These are phyloP conservation scores for Leccinum imitatum DNA, from an alignment of 768 basidiomycete species.

Conservation along the genomic window DNA sequence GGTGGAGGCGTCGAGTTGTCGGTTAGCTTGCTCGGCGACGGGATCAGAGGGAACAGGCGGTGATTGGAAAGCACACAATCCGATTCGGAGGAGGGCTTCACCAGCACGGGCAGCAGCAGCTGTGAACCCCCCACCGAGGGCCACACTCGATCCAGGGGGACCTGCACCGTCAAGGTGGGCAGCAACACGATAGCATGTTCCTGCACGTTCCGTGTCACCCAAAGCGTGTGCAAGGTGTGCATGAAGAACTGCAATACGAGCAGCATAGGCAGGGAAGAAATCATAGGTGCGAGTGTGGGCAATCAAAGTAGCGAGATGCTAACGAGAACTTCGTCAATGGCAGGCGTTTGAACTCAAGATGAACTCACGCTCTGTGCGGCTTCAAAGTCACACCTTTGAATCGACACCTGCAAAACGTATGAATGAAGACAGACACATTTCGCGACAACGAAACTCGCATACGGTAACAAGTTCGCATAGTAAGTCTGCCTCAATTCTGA, in stretches of 20 bases:
- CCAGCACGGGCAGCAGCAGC: conserved; percentile 51
- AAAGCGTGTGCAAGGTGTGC: conserved; percentile 74
- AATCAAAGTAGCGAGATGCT: conserved; percentile 48
- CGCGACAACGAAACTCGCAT: conserved; percentile 18
- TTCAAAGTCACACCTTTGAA: conserved; percentile 68
- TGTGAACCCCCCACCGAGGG: conserved; percentile 38
- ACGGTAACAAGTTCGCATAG: conserved; percentile 70
- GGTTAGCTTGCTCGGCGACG: conserved; percentile 1
- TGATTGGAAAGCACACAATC: conserved; percentile 29
- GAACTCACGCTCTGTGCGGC: conserved; percentile 54
- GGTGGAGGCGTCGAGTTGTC: conserved; percentile 20
- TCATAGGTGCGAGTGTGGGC: conserved; percentile 59
- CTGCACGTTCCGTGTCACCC: conserved; percentile 51
- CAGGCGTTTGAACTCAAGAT: background rate
- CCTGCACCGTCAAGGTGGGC: conserved; percentile 43
- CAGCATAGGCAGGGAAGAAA: conserved; percentile 56
- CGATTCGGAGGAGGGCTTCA: conserved; percentile 50
- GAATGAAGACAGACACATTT: background rate
- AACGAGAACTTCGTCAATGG: background rate
- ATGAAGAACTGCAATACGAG: conserved; percentile 65
- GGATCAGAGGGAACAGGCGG: background rate
- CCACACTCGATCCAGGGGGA: conserved; percentile 24
- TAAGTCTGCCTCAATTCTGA: conserved; percentile 69
- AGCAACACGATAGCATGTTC: conserved; percentile 63
- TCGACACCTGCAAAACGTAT: conserved; percentile 46